Evolutionary conservation across 2,329 filamentous ascomycete species (phyloP).

Genomic region (Fusarium irregulare): DNA sequence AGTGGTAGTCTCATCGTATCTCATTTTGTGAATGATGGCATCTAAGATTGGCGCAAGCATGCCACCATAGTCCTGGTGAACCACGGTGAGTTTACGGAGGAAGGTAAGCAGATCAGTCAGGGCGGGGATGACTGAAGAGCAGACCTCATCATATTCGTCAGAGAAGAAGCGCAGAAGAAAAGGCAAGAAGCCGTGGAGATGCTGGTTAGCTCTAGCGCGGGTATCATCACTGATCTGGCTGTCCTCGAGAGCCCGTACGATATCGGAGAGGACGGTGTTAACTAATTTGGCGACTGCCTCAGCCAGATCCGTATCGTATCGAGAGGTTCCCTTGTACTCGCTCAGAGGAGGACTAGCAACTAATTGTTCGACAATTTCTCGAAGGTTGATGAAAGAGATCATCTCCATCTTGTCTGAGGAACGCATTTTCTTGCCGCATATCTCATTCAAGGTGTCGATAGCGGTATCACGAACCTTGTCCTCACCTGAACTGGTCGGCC

Average conservation of each 20-base stretch:
- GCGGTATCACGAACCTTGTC: conserved; percentile 90
- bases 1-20: conserved; percentile 92
- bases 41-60: conserved; percentile 91
- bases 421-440: conserved; percentile 98
- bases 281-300: conserved; percentile 96
- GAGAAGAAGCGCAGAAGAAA: conserved; percentile 93
- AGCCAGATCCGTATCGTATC: conserved; percentile 94
- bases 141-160: conserved; percentile 98
- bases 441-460: conserved; percentile 94
- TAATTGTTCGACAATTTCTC: conserved; percentile 86
- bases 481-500: conserved; percentile 70
- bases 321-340: conserved; percentile 81
- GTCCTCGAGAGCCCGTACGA: conserved; percentile 87
- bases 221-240: conserved; percentile 69
- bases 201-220: conserved; percentile 79
- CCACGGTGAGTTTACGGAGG: conserved; percentile 80
- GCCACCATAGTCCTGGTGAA: conserved; percentile 79
- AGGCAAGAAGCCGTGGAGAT: conserved; percentile 85
- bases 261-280: conserved; percentile 87
- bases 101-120: conserved; percentile 93
- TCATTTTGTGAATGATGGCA: conserved; percentile 94
- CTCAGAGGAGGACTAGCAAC: conserved; percentile 83
- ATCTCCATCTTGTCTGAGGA: conserved; percentile 92
- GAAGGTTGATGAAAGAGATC: conserved; percentile 89
- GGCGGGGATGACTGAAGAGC: conserved; percentile 92